Base-by-base conservation (phyloP, 352 stramenopile species). In the Elongisporangium undulatum region DNA sequence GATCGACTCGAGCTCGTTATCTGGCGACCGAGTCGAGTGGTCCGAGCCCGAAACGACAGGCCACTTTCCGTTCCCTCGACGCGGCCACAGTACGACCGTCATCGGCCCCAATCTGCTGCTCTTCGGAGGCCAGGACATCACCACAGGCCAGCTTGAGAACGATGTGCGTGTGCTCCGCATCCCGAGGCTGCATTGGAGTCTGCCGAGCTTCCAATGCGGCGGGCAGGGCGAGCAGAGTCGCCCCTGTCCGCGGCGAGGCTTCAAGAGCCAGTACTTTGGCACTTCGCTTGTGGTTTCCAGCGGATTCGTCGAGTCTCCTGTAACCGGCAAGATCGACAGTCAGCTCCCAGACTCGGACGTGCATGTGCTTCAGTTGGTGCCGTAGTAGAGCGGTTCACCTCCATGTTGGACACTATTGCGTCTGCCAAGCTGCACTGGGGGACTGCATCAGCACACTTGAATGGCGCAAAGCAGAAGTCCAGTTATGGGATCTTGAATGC, bases 181-280 rank as follows among this genome's bases (percentile, higher is more conserved):
- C 34, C 49, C 48, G 2, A 39, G 38, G 1, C 63, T 75, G 9
- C 64, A 45, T 16, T 92, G 82, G 82, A 41, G 29, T 41, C 29
- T 41, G 1, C 29, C 29, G 29, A 41, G 29, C 29, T 41, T 41
- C 9, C 29, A 41, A 15, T 41, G 29, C 8, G 29, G 29, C 29
- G 9, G 2, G 29, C 29, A 41, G 13, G 29, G 29, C 29, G 29
- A 41, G 29, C 29, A 41, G 29, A 41, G 29, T 41, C 52, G 29
- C 19, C 80, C 82, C 20, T 84, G 82, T 54, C 69, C 82, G 51
- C 80, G 80, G 1, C 69, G 80, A 50, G 82, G 82, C n/a, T 90
- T 90, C 71, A 92, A 90, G 68, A 86, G 69, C 49, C 82, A 89
- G 60, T 92, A 72, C 63, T 89, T 92, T 63, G 79, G 83, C 68